Conservation (phyloP, 2,329 filamentous ascomycete genomes). For the Hypoxylon sp. region DNA sequence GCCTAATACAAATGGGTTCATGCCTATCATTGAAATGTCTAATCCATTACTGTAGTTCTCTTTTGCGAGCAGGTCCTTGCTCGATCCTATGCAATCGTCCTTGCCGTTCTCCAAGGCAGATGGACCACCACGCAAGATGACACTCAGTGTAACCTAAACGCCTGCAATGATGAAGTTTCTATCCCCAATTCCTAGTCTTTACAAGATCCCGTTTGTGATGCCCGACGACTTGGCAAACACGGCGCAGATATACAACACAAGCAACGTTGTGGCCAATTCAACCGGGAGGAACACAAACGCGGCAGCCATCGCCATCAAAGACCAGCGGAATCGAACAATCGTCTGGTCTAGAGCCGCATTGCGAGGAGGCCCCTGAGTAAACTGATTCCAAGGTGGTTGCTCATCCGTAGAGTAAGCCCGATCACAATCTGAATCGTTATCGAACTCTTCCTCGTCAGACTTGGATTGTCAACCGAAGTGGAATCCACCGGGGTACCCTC, state of each 20-base stretch:
- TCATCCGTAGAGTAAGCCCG: constrained; percentile 43
- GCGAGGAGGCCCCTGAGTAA: constrained; percentile 31
- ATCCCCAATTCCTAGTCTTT: constrained; percentile 48
- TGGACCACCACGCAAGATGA: constrained; percentile 37
- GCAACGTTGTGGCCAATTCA: constrained; percentile 51
- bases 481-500: constrained; percentile 68
- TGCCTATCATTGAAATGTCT: constrained; percentile 42
- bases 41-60: constrained; percentile 36
- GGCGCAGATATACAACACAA: constrained; percentile 54
- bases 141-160: constrained; percentile 48
- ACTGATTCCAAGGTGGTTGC: constrained; percentile 30
- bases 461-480: constrained; percentile 67
- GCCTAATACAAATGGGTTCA: constrained; percentile 28
- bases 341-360: constrained; percentile 45
- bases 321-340: constrained; percentile 52
- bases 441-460: constrained; percentile 54
- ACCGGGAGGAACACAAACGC: constrained; percentile 53
- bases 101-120: constrained; percentile 28
- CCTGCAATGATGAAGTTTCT: constrained; percentile 52
- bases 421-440: constrained; percentile 55
- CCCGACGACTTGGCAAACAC: constrained; percentile 52
- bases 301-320: constrained; percentile 48
- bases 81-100: constrained; percentile 33
- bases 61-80: constrained; percentile 35
- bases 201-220: constrained; percentile 49